Evolutionary conservation across 805 yeast species (phyloP).

Genomic region (Candida silvicultrix): DNA sequence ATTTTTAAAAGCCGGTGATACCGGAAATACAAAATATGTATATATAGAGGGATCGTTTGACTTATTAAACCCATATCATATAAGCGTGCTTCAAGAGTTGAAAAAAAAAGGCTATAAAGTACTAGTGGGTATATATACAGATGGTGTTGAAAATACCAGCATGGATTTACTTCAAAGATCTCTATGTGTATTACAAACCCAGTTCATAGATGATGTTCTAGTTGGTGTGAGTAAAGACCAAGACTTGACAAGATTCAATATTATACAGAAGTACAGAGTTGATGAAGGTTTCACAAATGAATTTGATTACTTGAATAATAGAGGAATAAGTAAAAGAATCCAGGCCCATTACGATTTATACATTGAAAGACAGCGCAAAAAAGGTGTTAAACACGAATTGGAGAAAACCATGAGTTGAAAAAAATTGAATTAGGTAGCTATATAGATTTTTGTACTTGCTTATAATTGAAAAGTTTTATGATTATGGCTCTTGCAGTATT

Average conservation of each 20-base stretch:
- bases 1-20: constrained; percentile 12
- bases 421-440: no score
- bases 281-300: constrained; percentile 40
- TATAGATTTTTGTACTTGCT: no score
- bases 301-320: constrained; percentile 60
- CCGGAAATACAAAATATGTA: constrained; percentile 18
- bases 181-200: constrained; percentile 83
- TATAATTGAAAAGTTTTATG: no score
- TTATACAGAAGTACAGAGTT: neutral
- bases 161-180: constrained; percentile 87
- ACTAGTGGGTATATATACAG: constrained; percentile 65
- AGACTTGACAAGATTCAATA: constrained; percentile 33
- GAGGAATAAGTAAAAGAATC: constrained; percentile 71
- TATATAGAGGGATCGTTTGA: constrained; percentile 87
- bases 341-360: constrained; percentile 59
- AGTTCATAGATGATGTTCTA: constrained; percentile 73
- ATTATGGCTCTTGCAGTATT: no score
- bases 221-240: constrained; percentile 26
- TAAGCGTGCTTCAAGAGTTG: constrained; percentile 56
- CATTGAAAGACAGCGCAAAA: constrained; percentile 80
- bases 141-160: constrained; percentile 68
- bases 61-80: constrained; percentile 89
- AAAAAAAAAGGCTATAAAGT: constrained; percentile 33
- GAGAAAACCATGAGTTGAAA: constrained; percentile 27
- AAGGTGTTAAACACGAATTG: constrained; percentile 70